Evolutionary conservation across 202 grass and related monocot genomes (phyloP).

Genomic region (Schoenoplectus tabernaemontani): DNA sequence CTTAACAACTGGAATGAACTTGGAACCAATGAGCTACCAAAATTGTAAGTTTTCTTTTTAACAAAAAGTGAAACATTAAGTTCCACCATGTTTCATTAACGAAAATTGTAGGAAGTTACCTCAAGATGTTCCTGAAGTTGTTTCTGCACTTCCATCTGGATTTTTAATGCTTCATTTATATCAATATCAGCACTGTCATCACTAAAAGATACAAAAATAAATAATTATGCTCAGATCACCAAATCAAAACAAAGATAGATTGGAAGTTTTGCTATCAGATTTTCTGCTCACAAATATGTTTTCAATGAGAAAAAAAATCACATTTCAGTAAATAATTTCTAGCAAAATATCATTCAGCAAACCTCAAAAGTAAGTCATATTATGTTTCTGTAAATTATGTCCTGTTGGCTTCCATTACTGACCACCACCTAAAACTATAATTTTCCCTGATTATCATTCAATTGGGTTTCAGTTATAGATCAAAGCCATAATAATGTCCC

Average conservation of each 20-base stretch:
- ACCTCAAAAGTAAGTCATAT: not conserved
- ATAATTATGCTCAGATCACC: not conserved
- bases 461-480: not conserved
- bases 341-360: not conserved
- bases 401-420: not conserved
- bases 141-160: constrained; percentile 46
- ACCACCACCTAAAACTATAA: not conserved
- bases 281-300: not conserved
- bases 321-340: not conserved
- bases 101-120: too few species aligned
- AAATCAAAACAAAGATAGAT: not conserved
- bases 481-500: not conserved
- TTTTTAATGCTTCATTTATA: constrained; percentile 36
- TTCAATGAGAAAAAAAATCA: not conserved
- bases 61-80: too few species aligned
- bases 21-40: not conserved
- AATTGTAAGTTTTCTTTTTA: too few species aligned
- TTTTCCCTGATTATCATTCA: not conserved
- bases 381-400: not conserved
- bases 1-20: not conserved
- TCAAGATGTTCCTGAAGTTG: constrained; percentile 39
- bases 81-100: too few species aligned
- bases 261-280: not conserved
- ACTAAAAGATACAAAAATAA: not conserved
- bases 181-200: constrained; percentile 10